Evolutionary conservation across 2,329 filamentous ascomycete genomes (phyloP).

Genomic region (Allantophomopsis lycopodina): DNA sequence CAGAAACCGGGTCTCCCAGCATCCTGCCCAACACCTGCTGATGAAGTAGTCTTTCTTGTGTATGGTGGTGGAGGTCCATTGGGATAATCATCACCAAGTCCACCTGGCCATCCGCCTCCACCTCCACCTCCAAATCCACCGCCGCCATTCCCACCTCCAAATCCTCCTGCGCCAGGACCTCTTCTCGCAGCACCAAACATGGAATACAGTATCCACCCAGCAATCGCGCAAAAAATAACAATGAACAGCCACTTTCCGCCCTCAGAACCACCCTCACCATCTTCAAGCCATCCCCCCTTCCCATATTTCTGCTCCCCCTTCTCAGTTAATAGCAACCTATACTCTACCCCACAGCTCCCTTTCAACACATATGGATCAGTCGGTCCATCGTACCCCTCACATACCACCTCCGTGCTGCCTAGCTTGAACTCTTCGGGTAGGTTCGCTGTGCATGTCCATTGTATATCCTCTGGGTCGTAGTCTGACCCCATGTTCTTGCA

Average conservation of each 20-base stretch:
- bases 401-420: slow-evolving; percentile 78
- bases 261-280: slow-evolving; percentile 14
- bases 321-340: slow-evolving; percentile 65
- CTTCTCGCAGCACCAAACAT: slow-evolving; percentile 22
- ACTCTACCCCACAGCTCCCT: slow-evolving; percentile 88
- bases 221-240: slow-evolving; percentile 44
- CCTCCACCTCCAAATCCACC: slow-evolving; percentile 27
- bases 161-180: slow-evolving; percentile 3
- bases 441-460: slow-evolving; percentile 72
- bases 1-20: slow-evolving; percentile 65
- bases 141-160: slow-evolving; percentile 22
- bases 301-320: slow-evolving; percentile 59
- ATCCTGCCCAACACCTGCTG: slow-evolving; percentile 16
- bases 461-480: slow-evolving; percentile 68
- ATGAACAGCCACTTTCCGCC: slow-evolving; percentile 37
- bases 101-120: slow-evolving; percentile 9
- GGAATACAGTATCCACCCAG: slow-evolving; percentile 47
- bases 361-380: slow-evolving; percentile 81
- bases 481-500: slow-evolving; percentile 76
- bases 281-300: slow-evolving; percentile 15
- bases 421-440: slow-evolving; percentile 53
- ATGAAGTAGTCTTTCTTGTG: slow-evolving; percentile 8
- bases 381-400: slow-evolving; percentile 69
- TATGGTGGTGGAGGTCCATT: slow-evolving; percentile 18
- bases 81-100: slow-evolving; percentile 6